Percentiles rank a stretch among this genome's conserved stretches.
These are phyloP conservation scores for Austropuccinia psidii DNA, from an alignment of 1,284 basidiomycete genomes.

Conservation along the genomic window DNA sequence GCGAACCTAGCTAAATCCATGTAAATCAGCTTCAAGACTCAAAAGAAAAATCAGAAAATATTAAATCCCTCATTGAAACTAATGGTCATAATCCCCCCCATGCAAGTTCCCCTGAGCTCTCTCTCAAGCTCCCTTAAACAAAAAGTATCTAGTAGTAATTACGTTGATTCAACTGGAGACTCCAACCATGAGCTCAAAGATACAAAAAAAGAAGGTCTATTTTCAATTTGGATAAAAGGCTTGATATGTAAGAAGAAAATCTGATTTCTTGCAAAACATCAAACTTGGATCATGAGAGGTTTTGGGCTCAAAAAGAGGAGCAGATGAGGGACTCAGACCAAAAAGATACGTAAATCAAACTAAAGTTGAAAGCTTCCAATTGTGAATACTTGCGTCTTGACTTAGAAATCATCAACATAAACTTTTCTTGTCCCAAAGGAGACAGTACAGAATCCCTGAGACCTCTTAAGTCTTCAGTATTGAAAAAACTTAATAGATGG, in stretches of 20 bases:
- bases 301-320: constrained; percentile 2
- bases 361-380: constrained; percentile 5
- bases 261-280: neutral
- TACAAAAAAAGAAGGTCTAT: neutral
- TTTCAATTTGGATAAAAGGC: neutral
- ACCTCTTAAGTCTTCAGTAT: neutral
- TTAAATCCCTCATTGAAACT: neutral
- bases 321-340: neutral
- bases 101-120: neutral
- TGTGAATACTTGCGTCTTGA: neutral
- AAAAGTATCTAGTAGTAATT: neutral
- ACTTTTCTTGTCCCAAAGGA: neutral
- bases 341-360: constrained; percentile 7
- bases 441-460: neutral
- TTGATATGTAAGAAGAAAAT: neutral
- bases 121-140: neutral
- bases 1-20: neutral
- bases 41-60: neutral
- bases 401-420: constrained; percentile 4
- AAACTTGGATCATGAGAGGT: constrained; percentile 6
- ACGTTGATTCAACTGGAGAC: neutral
- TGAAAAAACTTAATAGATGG: no score
- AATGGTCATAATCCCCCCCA: neutral
- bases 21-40: neutral
- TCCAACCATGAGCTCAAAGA: constrained; percentile 1